These are phyloP conservation scores for Davidsoniella australis DNA, from an alignment of 2,329 filamentous ascomycete species.

Conservation along the genomic window DNA sequence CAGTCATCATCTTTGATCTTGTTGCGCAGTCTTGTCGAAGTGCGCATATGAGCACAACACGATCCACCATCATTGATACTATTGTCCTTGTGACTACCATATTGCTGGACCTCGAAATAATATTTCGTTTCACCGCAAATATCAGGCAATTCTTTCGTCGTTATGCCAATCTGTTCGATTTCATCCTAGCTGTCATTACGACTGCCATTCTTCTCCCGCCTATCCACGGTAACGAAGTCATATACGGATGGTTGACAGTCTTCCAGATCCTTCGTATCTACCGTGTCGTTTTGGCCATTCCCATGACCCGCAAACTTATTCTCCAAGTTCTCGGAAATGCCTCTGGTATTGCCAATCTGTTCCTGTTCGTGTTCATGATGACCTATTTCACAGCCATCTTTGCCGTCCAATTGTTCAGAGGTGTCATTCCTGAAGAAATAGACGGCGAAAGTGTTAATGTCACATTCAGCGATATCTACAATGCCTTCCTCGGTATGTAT, in stretches of 20 bases:
- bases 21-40: conserved; percentile 63
- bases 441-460: conserved; percentile 47
- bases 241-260: conserved; percentile 75
- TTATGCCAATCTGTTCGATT: conserved; percentile 62
- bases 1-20: conserved; percentile 66
- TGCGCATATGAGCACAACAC: conserved; percentile 48
- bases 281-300: conserved; percentile 75
- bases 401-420: conserved; percentile 80
- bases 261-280: conserved; percentile 92
- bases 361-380: conserved; percentile 90
- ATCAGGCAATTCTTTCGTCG: conserved; percentile 66
- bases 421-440: conserved; percentile 55
- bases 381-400: conserved; percentile 90
- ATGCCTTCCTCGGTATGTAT: conserved; percentile 95
- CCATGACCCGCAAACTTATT: conserved; percentile 75
- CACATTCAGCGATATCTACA: conserved; percentile 82
- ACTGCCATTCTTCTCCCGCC: conserved; percentile 70
- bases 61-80: conserved; percentile 47
- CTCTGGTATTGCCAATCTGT: conserved; percentile 79
- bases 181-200: conserved; percentile 64
- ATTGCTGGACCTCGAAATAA: conserved; percentile 65
- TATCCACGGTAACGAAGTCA: conserved; percentile 52
- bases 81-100: conserved; percentile 64
- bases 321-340: conserved; percentile 79
- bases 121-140: conserved; percentile 58